Percentiles rank a stretch among this genome's conserved stretches.
Evolutionary conservation across 179 eudicot species (phyloP).

Genomic region (Gypsophila paniculata): DNA sequence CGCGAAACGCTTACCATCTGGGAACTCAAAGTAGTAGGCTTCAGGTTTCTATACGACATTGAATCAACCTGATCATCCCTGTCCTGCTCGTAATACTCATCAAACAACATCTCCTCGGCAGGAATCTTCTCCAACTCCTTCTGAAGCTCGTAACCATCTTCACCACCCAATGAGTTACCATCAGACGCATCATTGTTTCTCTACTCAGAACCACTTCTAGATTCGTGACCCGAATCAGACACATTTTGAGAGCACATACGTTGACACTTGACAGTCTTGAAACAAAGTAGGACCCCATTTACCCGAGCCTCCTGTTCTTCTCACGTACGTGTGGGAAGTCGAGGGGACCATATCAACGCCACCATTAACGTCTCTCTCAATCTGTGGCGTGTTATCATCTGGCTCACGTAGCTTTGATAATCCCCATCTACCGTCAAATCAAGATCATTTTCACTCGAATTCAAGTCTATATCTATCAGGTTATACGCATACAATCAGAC

Average conservation of each 20-base stretch:
- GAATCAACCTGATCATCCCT: conserved; percentile 76
- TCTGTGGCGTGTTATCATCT: conserved; percentile 29
- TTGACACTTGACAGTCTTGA: conserved; percentile 66
- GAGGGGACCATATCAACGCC: conserved; percentile 36
- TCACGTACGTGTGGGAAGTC: conserved; percentile 40
- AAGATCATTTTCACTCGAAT: conserved; percentile 53
- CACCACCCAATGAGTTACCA: conserved; percentile 48
- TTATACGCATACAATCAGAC: conserved; percentile 25
- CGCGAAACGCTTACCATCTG: conserved; percentile 44
- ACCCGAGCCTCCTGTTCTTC: conserved; percentile 35
- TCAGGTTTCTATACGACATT: conserved; percentile 41
- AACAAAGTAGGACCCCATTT: conserved; percentile 80
- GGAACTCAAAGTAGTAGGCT: conserved; percentile 34
- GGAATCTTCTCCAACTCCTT: conserved; percentile 52
- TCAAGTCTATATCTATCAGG: conserved; percentile 47
- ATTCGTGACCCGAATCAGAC: conserved; percentile 59
- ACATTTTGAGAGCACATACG: conserved; percentile 38
- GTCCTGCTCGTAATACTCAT: conserved; percentile 95
- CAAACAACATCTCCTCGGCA: conserved; percentile 90
- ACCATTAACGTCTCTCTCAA: conserved; percentile 33
- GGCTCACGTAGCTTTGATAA: conserved; percentile 44
- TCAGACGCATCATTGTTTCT: conserved; percentile 65
- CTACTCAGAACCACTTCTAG: conserved; percentile 71
- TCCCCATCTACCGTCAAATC: conserved; percentile 43
- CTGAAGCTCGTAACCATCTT: conserved; percentile 44